Percentiles rank a stretch among this genome's conserved stretches.
These are phyloP conservation scores for Colletotrichum coccodes DNA, from an alignment of 2,329 filamentous ascomycete genomes.

Conservation along the genomic window DNA sequence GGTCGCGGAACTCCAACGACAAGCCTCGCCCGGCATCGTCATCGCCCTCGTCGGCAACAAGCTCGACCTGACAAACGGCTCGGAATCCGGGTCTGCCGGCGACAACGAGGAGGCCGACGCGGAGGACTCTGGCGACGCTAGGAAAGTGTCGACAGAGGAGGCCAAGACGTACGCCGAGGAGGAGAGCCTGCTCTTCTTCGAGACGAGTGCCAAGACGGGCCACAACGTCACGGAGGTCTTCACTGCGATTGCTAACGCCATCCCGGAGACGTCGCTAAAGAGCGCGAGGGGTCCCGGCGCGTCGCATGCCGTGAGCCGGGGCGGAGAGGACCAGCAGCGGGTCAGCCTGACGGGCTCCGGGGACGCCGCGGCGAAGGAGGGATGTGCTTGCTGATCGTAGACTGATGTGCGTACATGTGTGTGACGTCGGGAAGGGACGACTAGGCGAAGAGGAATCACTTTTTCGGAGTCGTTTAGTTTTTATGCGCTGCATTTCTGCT, in stretches of 20 bases:
- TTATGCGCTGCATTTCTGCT: conserved; percentile 32
- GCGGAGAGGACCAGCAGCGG: conserved; percentile 72
- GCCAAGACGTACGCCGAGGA: conserved; percentile 95
- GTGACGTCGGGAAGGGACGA: not conserved
- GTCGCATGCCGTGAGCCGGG: conserved; percentile 66
- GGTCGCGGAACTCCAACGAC: conserved; percentile 96
- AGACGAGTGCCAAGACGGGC: conserved; percentile 97
- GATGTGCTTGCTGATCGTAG: conserved; percentile 80
- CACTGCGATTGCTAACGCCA: conserved; percentile 97
- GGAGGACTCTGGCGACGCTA: conserved; percentile 75
- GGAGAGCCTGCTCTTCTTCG: conserved; percentile 93
- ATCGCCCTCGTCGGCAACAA: conserved; percentile 98
- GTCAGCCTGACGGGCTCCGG: conserved; percentile 84
- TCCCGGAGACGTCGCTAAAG: conserved; percentile 96
- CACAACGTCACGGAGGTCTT: conserved; percentile 96
- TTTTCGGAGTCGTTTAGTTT: conserved; percentile 29
- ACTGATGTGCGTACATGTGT: not conserved
- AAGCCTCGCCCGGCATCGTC: conserved; percentile 95
- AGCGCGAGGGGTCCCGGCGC: conserved; percentile 79
- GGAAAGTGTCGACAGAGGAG: conserved; percentile 91
- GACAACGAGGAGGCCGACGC: conserved; percentile 63
- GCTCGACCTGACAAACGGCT: conserved; percentile 83
- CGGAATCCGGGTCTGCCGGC: conserved; percentile 58
- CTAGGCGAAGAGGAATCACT: conserved; percentile 22
- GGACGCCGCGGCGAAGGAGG: conserved; percentile 84